Evolutionary conservation across 1,139 yeast genomes (phyloP).

Genomic region (Geotrichum histeridarum): DNA sequence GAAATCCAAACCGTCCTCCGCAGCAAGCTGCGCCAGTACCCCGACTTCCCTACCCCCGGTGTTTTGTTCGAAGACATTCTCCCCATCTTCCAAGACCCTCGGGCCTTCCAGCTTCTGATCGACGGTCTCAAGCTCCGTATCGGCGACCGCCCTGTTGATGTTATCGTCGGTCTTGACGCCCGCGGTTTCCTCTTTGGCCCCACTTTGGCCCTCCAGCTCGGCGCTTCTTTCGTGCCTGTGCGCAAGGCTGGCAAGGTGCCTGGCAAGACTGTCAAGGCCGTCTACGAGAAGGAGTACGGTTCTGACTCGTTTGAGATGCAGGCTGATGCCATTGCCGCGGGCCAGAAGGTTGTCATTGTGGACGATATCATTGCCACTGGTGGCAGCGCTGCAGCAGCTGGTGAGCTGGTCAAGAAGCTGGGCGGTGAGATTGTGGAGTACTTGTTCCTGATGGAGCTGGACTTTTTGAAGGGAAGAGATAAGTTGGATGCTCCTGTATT

Average conservation of each 20-base stretch:
- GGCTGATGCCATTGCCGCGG: constrained; percentile 70
- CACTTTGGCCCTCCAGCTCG: constrained; percentile 78
- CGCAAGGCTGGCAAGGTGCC: constrained; percentile 95
- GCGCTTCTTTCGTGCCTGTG: constrained; percentile 89
- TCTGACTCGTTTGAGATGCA: constrained; percentile 83
- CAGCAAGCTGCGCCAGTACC: constrained; percentile 55
- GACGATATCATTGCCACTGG: constrained; percentile 98
- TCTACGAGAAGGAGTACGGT: constrained; percentile 89
- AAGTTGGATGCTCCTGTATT: constrained; percentile 78
- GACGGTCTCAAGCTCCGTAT: constrained; percentile 76
- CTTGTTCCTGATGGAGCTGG: constrained; percentile 86
- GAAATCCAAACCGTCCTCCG: constrained; percentile 27
- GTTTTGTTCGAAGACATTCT: constrained; percentile 89
- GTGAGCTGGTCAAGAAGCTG: constrained; percentile 62
- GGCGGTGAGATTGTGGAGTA: constrained; percentile 74
- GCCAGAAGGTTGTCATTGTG: constrained; percentile 76
- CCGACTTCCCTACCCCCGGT: constrained; percentile 92
- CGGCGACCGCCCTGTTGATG: constrained; percentile 68
- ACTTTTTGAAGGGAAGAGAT: constrained; percentile 90
- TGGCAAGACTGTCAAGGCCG: constrained; percentile 69
- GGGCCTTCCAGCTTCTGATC: constrained; percentile 69
- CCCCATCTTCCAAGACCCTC: constrained; percentile 84
- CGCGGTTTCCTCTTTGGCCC: constrained; percentile 98
- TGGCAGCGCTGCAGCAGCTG: constrained; percentile 93
- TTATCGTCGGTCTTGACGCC: constrained; percentile 89